A percentile compares a stretch with the other conserved stretches of the same genome.
These are phyloP conservation scores for Scopulariopsis brevicaulis DNA, from an alignment of 2,329 filamentous ascomycete species.

Conservation along the genomic window DNA sequence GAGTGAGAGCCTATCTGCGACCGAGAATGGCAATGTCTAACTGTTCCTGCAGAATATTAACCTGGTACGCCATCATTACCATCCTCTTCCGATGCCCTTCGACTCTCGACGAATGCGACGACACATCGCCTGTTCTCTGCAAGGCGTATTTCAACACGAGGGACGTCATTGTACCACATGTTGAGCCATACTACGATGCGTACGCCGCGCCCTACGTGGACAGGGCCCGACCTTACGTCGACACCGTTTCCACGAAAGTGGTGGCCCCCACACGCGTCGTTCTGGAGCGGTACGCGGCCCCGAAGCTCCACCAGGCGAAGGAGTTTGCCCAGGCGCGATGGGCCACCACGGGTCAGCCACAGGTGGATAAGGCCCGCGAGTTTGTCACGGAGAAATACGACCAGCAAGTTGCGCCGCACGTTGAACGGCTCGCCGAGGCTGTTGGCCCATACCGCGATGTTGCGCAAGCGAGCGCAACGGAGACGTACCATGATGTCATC, in stretches of 20 bases:
- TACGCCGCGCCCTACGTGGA: conserved; percentile 81
- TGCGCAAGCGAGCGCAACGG: conserved; percentile 47
- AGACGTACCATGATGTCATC: conserved; percentile 61
- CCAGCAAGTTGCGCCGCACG: conserved; percentile 59
- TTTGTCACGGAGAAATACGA: conserved; percentile 58
- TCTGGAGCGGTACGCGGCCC: conserved; percentile 63
- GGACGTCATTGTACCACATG: conserved; percentile 55
- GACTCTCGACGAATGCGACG: conserved; percentile 53
- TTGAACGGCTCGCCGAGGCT: conserved; percentile 46
- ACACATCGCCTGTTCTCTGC: conserved; percentile 67
- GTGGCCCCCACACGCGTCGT: conserved; percentile 58
- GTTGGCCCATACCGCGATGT: conserved; percentile 64
- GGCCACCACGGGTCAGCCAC: conserved; percentile 67
- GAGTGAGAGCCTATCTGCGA: conserved; percentile 11
- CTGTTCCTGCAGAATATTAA: conserved; percentile 46
- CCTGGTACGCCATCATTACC: conserved; percentile 80
- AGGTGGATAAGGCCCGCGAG: conserved; percentile 52
- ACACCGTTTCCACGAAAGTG: conserved; percentile 47
- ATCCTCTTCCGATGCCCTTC: conserved; percentile 74
- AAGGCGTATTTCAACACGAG: conserved; percentile 65
- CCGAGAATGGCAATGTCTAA: not conserved
- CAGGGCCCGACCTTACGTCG: conserved; percentile 63
- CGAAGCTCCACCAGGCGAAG: conserved; percentile 56
- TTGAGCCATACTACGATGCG: conserved; percentile 74
- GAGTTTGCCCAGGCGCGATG: conserved; percentile 61